Base-by-base conservation (phyloP, 2,329 filamentous ascomycete genomes). In the Fusarium heterosporum region DNA sequence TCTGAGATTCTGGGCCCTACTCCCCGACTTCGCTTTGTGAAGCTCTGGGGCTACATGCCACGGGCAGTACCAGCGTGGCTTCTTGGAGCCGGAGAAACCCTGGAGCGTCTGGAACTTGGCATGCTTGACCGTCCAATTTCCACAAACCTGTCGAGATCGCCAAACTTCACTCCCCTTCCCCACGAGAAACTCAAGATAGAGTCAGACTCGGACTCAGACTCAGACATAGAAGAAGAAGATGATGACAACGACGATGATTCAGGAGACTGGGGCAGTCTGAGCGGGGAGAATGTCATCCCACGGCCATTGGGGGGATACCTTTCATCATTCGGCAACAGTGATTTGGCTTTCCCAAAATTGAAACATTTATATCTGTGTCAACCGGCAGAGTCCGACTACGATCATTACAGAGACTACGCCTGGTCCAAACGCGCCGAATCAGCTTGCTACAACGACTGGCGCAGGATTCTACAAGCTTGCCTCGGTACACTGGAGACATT, bases 81-180 rank as follows among this genome's bases (percentile, higher is more conserved):
- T 1, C 22, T 71, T 3, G 34, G 6, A 17, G 38, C 30, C 0
- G 29, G 34, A 3, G 36, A 54, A 3, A 63, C 46, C 1, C 26
- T 71, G 0, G 63, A 71, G 4, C 59, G 69, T 0, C 3, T 71
- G 0, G 66, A 71, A 30, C 51, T 71, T 1, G 55, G 48, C 13
- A 66, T 71, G 60, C 3, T 71, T 3, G 69, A 70, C 12, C 50
- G 58, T 1, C 47, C 53, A 0, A 48, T 63, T 2, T 43, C 45
- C 3, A 53, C 45, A 14, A 16, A 7, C 1, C 3, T 13, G n/a
- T 4, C 26, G 1, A 1, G n/a, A 3, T 2, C 22, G 4, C n/a
- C n/a, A 5, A 3, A 3, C 0, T 40, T 19, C 3, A 14, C 30
- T 12, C 65, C 52, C 13, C 60, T 57, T 11, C n/a, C 64, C 2